A percentile compares a stretch with the other conserved stretches of the same genome.
phyloP scores from a whole-genome alignment of 352 stramenopile species.

The Phytophthora litchii region DNA sequence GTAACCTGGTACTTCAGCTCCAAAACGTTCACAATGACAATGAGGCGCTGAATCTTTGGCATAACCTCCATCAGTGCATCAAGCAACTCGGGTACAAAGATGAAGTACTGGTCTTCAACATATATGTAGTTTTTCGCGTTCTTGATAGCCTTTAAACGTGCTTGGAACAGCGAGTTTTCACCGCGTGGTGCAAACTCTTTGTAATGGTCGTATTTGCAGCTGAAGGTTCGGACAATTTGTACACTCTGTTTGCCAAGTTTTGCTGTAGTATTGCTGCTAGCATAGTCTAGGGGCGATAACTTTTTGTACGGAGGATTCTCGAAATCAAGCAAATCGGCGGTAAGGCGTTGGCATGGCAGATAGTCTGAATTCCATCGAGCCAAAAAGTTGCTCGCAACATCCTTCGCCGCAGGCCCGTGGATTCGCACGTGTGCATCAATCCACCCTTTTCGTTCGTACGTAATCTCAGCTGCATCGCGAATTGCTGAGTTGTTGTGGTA shows the following conservation, averaged over 20 bases:
- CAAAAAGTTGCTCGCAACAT: slow-evolving; percentile 60
- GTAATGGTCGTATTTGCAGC: slow-evolving; percentile 53
- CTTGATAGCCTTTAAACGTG: slow-evolving; percentile 48
- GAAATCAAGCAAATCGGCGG: slow-evolving; percentile 45
- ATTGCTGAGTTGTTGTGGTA: slow-evolving; percentile 48
- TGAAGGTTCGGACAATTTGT: slow-evolving; percentile 57
- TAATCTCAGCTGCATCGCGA: slow-evolving; percentile 34
- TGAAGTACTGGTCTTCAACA: slow-evolving; percentile 27
- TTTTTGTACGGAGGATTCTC: slow-evolving; percentile 38
- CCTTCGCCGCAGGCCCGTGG: slow-evolving; percentile 42
- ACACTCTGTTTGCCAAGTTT: slow-evolving; percentile 26
- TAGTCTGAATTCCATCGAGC: slow-evolving; percentile 51
- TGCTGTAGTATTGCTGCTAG: slow-evolving; percentile 3
- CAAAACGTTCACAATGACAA: slow-evolving; percentile 47
- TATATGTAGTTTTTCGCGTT: slow-evolving; percentile 41
- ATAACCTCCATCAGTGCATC: slow-evolving; percentile 51
- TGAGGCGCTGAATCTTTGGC: slow-evolving; percentile 45
- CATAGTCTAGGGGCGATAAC: slow-evolving; percentile 5
- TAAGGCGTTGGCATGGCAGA: slow-evolving; percentile 19
- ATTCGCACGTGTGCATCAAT: slow-evolving; percentile 55
- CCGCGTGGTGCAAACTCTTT: slow-evolving; percentile 51
- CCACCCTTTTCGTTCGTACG: slow-evolving; percentile 51
- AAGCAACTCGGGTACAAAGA: slow-evolving; percentile 45
- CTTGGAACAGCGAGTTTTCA: slow-evolving; percentile 48
- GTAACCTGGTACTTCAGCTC: slow-evolving; percentile 28